These are phyloP conservation scores for Bidens hawaiensis DNA, from an alignment of 140 eudicot genomes.

Conservation along the genomic window DNA sequence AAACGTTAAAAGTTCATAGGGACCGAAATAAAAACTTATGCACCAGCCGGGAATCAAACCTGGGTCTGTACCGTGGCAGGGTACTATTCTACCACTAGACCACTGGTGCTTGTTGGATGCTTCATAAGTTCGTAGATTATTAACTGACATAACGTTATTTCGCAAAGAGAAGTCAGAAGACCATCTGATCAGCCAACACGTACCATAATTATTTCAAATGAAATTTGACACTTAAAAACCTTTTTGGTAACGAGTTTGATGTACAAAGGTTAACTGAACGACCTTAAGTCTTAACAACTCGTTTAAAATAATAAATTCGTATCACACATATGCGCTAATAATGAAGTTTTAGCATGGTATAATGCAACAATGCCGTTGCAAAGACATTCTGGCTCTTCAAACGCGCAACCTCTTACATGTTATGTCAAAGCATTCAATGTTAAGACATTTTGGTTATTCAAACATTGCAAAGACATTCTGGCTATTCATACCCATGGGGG, in stretches of 20 bases:
- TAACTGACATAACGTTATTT: too few species aligned
- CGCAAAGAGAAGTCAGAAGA: too few species aligned
- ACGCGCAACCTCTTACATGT: not conserved
- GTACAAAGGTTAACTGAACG: not conserved
- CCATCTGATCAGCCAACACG: too few species aligned
- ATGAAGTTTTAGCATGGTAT: too few species aligned
- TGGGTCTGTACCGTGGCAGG: constrained; percentile 92
- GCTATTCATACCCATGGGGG: too few species aligned
- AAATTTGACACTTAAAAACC: not conserved
- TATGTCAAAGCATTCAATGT: not conserved
- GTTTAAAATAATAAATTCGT: too few species aligned
- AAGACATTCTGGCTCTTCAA: not conserved
- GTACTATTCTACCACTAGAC: constrained; percentile 91
- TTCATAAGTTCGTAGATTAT: not conserved
- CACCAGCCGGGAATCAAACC: constrained; percentile 94
- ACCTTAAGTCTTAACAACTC: not conserved
- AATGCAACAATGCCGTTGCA: not conserved
- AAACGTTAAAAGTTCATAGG: too few species aligned
- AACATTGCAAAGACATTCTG: too few species aligned
- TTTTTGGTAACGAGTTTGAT: not conserved
- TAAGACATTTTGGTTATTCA: too few species aligned
- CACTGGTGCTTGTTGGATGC: constrained; percentile 49
- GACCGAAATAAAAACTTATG: not conserved
- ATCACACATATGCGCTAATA: too few species aligned
- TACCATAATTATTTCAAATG: too few species aligned